These are phyloP conservation scores for Ajuga reptans DNA, from an alignment of 305 asterid species.

Conservation along the genomic window DNA sequence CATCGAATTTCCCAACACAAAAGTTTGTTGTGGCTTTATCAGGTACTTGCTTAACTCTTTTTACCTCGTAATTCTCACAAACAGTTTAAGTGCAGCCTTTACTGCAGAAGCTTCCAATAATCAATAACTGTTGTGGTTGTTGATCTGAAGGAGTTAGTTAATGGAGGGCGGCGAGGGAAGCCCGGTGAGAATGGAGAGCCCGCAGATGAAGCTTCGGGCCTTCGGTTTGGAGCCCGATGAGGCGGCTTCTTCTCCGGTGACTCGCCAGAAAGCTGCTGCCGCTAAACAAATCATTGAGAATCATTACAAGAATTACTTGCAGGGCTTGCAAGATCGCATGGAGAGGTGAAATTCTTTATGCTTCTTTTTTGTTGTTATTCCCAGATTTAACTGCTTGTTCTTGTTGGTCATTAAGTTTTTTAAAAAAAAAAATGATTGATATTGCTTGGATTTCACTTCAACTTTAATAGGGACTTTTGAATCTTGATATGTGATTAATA, in stretches of 20 bases:
- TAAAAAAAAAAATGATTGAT: too few relatives aligned
- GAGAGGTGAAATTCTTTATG: slow-evolving; percentile 52
- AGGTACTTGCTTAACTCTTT: slow-evolving; percentile 22
- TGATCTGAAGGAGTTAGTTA: slow-evolving; percentile 17
- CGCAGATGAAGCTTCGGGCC: slow-evolving; percentile 51
- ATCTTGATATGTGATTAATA: not conserved
- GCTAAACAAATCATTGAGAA: slow-evolving; percentile 91
- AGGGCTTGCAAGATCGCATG: slow-evolving; percentile 89
- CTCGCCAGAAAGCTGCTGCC: slow-evolving; percentile 89
- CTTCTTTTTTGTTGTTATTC: not conserved
- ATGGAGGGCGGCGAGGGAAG: slow-evolving; percentile 61
- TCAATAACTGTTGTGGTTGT: not conserved
- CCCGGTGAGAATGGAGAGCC: slow-evolving; percentile 46
- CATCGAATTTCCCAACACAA: slow-evolving; percentile 29
- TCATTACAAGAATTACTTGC: slow-evolving; percentile 80
- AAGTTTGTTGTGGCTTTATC: slow-evolving; percentile 12
- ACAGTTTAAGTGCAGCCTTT: slow-evolving; percentile 24
- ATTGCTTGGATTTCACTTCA: not conserved
- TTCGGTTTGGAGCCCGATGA: slow-evolving; percentile 67
- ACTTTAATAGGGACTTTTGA: not conserved
- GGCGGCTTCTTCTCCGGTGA: slow-evolving; percentile 84
- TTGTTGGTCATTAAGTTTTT: not conserved
- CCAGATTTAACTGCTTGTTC: not conserved
- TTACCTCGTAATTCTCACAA: slow-evolving; percentile 35
- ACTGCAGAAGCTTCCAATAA: slow-evolving; percentile 28